Evolutionary conservation across 108 stramenopile genomes (phyloP), one percentile per base, ranked within the genome.

Genomic region (Conticribra weissflogii): DNA sequence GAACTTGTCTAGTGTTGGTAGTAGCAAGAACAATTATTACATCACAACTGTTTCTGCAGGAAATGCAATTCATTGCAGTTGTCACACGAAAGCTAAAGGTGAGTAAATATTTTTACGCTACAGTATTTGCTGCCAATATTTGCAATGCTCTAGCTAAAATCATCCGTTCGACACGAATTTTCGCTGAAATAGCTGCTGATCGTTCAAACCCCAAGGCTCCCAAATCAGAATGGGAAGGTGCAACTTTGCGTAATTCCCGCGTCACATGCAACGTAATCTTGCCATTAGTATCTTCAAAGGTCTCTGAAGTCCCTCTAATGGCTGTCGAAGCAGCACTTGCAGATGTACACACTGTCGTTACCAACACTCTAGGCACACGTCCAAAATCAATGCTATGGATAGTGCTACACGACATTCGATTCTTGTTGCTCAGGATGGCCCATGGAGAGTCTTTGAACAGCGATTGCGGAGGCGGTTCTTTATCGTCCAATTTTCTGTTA

Each of bases 201-300:
- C 47, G 85, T 18, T 88, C 74, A 60, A 86, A 91, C 33, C 87
- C 87, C 9, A 89, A 89, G 78, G 88, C 90, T 1, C 88, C 93
- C 16, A 94, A 94, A 57, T 66, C 52, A 21, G 93, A 94, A 51
- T 94, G 93, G 93, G 93, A 94, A 70, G 93, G 93, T 17, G 93
- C 93, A 27, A 87, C 72, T 54, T 59, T 94, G 21, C 73, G 93
- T 41, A 94, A 94, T 65, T 86, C 80, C 25, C 60, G 93, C 34
- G 88, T 94, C 2, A 84, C 87, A 21, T 94, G 93, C 78, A 94
- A 94, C 62, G 83, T 83, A 1, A 88, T 91, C 18, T 60, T 94
- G 45, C 93, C 93, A n/a, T 67, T 94, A 45, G 84, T 94, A 7
- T 87, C 88, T 9, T 85, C 86, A n/a, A 68, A 83, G 24, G 83